Percentiles rank a stretch among this genome's conserved stretches.
Evolutionary conservation across 2,329 filamentous ascomycete species (phyloP).

Genomic region (Fusarium liriodendri): DNA sequence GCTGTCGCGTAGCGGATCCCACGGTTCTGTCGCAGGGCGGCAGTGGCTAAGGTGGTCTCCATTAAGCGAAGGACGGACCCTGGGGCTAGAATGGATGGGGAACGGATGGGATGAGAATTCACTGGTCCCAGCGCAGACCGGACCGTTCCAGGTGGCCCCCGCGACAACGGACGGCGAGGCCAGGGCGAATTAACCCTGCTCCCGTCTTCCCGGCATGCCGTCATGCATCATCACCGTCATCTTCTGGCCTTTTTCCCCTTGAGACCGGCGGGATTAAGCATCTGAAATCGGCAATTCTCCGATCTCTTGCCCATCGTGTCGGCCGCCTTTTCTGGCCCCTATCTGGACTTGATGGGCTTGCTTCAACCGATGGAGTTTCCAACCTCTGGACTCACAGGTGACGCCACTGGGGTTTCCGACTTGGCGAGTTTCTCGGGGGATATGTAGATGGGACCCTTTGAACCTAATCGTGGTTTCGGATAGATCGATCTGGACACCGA

Average conservation of each 20-base stretch:
- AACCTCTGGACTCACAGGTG: background rate
- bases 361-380: background rate
- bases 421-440: background rate
- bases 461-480: conserved; percentile 6
- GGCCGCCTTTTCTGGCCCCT: background rate
- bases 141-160: conserved; percentile 39
- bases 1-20: conserved; percentile 13
- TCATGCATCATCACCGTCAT: conserved; percentile 20
- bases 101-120: conserved; percentile 12
- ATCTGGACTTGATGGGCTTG: background rate
- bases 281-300: background rate
- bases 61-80: conserved; percentile 8
- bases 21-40: conserved; percentile 23
- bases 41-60: conserved; percentile 26
- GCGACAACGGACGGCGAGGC: conserved; percentile 6
- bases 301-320: background rate
- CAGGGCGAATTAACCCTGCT: conserved; percentile 13
- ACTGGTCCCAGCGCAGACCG: conserved; percentile 35
- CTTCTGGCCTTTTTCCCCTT: background rate
- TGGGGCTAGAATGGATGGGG: conserved; percentile 15
- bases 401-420: background rate
- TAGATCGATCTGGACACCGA: background rate
- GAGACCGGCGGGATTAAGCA: background rate
- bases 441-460: background rate
- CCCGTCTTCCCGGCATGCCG: conserved; percentile 16